These are phyloP conservation scores for Suillus alpinus DNA, from an alignment of 768 basidiomycete genomes.

Conservation along the genomic window DNA sequence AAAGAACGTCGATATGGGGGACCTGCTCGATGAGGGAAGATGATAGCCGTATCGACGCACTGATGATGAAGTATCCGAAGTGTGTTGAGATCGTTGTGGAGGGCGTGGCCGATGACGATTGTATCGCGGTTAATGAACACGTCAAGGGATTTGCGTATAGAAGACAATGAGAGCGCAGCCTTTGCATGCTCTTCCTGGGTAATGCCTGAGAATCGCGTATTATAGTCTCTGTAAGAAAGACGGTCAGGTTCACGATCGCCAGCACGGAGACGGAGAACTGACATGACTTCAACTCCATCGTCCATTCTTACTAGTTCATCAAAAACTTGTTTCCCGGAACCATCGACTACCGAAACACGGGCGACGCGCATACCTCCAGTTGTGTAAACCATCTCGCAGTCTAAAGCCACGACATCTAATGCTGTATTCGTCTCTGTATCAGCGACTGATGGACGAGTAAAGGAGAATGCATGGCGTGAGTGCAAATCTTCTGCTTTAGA, in stretches of 20 bases:
- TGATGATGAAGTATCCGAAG: constrained; percentile 82
- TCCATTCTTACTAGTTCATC: constrained; percentile 84
- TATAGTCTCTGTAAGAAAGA: constrained; percentile 65
- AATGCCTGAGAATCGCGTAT: constrained; percentile 88
- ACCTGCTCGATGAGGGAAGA: constrained; percentile 86
- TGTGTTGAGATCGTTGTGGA: constrained; percentile 94
- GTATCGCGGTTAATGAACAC: constrained; percentile 74
- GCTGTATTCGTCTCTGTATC: constrained; percentile 26
- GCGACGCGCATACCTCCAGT: constrained; percentile 92
- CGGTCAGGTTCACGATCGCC: constrained; percentile 1
- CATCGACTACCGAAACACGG: constrained; percentile 86
- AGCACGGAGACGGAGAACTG: constrained; percentile 22
- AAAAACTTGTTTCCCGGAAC: constrained; percentile 66
- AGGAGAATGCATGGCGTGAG: constrained; percentile 70
- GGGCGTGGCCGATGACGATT: constrained; percentile 83
- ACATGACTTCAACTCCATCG: constrained; percentile 78
- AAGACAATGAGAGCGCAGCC: constrained; percentile 65
- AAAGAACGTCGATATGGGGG: constrained; percentile 75
- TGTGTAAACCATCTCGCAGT: constrained; percentile 97
- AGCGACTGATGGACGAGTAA: constrained; percentile 27
- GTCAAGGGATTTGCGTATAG: constrained; percentile 68
- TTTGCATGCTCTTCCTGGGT: constrained; percentile 52
- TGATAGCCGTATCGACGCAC: constrained; percentile 82
- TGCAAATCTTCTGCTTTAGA: constrained; percentile 63
- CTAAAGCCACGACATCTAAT: constrained; percentile 82